Conservation (phyloP, 1,284 basidiomycete genomes). For the Cryptococcus maquisensis region DNA sequence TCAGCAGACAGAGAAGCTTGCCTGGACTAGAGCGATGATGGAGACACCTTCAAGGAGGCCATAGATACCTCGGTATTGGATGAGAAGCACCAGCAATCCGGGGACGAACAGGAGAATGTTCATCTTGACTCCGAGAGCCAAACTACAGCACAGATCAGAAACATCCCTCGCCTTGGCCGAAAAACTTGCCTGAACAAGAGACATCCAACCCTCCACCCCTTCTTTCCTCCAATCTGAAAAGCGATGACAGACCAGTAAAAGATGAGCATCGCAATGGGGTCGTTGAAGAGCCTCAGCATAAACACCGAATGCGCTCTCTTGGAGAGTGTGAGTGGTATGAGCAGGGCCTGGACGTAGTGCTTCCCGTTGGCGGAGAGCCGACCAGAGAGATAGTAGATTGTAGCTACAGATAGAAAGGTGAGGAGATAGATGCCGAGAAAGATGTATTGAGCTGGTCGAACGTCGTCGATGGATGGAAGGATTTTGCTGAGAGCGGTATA, state of each 20-base stretch:
- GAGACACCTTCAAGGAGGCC: conserved; percentile 57
- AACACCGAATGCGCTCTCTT: conserved; percentile 94
- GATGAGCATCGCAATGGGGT: conserved; percentile 74
- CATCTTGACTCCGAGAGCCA: conserved; percentile 93
- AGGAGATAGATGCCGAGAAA: conserved; percentile 69
- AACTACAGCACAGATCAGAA: conserved; percentile 51
- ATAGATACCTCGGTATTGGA: conserved; percentile 66
- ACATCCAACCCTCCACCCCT: conserved; percentile 53
- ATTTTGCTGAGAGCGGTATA: conserved; percentile 69
- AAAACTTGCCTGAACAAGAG: conserved; percentile 55
- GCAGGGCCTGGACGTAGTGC: conserved; percentile 67
- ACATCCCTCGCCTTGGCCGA: not conserved
- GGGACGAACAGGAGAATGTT: conserved; percentile 89
- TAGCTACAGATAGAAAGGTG: conserved; percentile 62
- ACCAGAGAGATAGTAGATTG: conserved; percentile 62
- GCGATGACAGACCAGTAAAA: conserved; percentile 50
- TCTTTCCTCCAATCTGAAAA: conserved; percentile 57
- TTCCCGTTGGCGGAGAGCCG: conserved; percentile 2
- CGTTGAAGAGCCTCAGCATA: conserved; percentile 89
- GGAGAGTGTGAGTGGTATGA: conserved; percentile 75
- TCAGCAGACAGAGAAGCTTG: conserved; percentile 13
- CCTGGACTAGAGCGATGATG: conserved; percentile 54
- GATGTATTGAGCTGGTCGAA: conserved; percentile 69
- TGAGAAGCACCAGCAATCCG: conserved; percentile 72
- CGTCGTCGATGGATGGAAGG: conserved; percentile 47